A percentile compares a stretch with the other conserved stretches of the same genome.
These are phyloP conservation scores for Gossypioides kirkii DNA, from an alignment of 345 rosid species.

Conservation along the genomic window DNA sequence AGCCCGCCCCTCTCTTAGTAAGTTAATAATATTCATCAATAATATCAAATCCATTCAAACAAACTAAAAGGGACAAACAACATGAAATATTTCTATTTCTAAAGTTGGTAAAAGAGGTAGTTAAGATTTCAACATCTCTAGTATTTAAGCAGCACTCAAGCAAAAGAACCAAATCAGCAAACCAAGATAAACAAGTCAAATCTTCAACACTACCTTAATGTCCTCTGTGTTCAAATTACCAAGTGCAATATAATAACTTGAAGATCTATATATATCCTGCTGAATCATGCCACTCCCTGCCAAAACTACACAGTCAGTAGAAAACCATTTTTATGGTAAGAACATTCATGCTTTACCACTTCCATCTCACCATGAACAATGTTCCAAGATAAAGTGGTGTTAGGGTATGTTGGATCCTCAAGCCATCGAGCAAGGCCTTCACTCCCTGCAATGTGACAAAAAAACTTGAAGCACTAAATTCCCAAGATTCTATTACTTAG, in stretches of 20 bases:
- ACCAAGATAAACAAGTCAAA: not conserved
- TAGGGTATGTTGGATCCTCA: slow-evolving; percentile 76
- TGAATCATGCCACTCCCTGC: slow-evolving; percentile 63
- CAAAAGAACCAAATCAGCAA: slow-evolving; percentile 4
- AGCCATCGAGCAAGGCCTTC: slow-evolving; percentile 86
- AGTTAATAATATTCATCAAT: not conserved
- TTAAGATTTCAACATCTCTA: not conserved
- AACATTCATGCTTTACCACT: slow-evolving; percentile 10
- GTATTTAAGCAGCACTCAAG: not conserved
- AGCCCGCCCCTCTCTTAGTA: not conserved
- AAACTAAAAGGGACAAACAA: not conserved
- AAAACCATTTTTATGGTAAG: slow-evolving; percentile 5
- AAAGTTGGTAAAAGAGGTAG: not conserved
- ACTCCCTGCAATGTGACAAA: slow-evolving; percentile 44
- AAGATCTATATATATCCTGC: slow-evolving; percentile 56
- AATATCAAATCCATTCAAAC: not conserved
- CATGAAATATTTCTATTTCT: not conserved
- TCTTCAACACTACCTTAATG: slow-evolving; percentile 51
- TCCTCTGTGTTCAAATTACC: slow-evolving; percentile 75
- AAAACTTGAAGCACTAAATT: not conserved
- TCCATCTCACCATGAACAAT: slow-evolving; percentile 53
- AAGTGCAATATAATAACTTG: slow-evolving; percentile 70
- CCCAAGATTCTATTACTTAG: not conserved
- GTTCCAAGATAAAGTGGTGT: slow-evolving; percentile 80
- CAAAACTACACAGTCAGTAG: slow-evolving; percentile 17